A percentile compares a stretch with the other conserved stretches of the same genome.
These are phyloP conservation scores for Corylus heterophylla DNA, from an alignment of 306 rosid genomes.

Conservation along the genomic window DNA sequence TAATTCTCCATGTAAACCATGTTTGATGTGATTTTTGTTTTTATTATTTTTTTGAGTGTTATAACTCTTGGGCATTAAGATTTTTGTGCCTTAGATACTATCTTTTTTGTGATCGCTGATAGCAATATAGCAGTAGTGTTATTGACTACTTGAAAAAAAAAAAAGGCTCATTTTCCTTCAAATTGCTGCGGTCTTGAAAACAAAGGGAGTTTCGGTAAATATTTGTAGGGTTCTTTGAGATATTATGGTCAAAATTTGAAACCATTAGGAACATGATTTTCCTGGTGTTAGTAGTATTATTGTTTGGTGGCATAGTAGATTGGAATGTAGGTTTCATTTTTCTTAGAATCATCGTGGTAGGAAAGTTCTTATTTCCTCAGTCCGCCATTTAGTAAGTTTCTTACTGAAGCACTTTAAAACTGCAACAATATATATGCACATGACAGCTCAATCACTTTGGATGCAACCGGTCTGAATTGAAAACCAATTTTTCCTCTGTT, in stretches of 20 bases:
- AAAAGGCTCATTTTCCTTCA: background rate
- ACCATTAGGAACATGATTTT: background rate
- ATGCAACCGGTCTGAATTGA: background rate
- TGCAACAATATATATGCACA: background rate
- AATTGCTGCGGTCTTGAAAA: background rate
- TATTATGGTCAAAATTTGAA: background rate
- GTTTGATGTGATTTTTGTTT: background rate
- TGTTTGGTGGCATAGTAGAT: background rate
- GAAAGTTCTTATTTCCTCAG: background rate
- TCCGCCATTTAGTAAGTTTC: background rate
- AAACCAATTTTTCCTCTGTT: background rate
- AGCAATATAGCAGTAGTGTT: background rate
- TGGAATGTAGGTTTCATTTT: background rate
- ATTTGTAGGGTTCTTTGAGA: background rate
- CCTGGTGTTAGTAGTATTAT: background rate
- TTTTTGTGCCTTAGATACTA: background rate
- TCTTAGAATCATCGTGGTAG: background rate
- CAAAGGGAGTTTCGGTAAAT: background rate
- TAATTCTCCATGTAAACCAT: background rate
- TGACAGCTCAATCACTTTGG: background rate
- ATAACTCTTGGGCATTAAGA: background rate
- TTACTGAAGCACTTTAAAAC: background rate
- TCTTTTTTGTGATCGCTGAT: background rate
- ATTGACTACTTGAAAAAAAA: background rate
- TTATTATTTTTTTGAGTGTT: background rate